A percentile compares a stretch with the other conserved stretches of the same genome.
Conservation (phyloP, 805 yeast species). For the Maudiozyma bulderi region DNA sequence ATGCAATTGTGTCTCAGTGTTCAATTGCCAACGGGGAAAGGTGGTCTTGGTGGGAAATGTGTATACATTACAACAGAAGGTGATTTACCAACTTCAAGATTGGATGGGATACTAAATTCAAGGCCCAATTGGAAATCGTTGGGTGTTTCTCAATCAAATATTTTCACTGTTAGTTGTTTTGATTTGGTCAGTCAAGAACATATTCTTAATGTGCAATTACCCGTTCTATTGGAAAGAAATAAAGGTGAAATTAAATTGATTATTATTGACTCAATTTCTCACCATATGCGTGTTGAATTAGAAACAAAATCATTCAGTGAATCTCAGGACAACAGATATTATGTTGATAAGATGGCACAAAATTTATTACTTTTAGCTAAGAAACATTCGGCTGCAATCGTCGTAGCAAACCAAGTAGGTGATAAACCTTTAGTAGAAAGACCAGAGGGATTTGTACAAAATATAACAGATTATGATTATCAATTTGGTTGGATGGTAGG, state of each 20-base stretch:
- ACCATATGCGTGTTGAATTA: slow-evolving; percentile 62
- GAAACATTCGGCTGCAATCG: slow-evolving; percentile 45
- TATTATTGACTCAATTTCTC: slow-evolving; percentile 75
- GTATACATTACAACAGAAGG: slow-evolving; percentile 78
- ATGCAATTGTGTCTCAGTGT: slow-evolving; percentile 55
- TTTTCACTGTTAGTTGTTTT: slow-evolving; percentile 48
- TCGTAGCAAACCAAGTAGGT: slow-evolving; percentile 73
- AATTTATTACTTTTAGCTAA: slow-evolving; percentile 42
- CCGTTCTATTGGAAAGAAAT: slow-evolving; percentile 38
- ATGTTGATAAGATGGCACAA: slow-evolving; percentile 36
- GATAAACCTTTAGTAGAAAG: slow-evolving; percentile 34
- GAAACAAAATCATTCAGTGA: slow-evolving; percentile 31
- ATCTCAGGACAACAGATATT: slow-evolving; percentile 34
- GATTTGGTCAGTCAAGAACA: slow-evolving; percentile 71
- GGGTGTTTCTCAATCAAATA: slow-evolving; percentile 32
- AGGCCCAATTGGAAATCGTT: slow-evolving; percentile 25
- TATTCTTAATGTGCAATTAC: slow-evolving; percentile 59
- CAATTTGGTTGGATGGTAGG: slow-evolving; percentile 70
- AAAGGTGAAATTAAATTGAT: slow-evolving; percentile 41
- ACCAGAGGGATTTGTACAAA: slow-evolving; percentile 8
- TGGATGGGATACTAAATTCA: slow-evolving; percentile 39
- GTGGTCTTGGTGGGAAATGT: slow-evolving; percentile 43
- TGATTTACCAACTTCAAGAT: slow-evolving; percentile 54
- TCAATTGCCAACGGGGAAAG: slow-evolving; percentile 38
- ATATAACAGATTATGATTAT: slow-evolving; percentile 38